Conservation (phyloP, 495 filamentous ascomycete genomes). For the Physcia stellaris region DNA sequence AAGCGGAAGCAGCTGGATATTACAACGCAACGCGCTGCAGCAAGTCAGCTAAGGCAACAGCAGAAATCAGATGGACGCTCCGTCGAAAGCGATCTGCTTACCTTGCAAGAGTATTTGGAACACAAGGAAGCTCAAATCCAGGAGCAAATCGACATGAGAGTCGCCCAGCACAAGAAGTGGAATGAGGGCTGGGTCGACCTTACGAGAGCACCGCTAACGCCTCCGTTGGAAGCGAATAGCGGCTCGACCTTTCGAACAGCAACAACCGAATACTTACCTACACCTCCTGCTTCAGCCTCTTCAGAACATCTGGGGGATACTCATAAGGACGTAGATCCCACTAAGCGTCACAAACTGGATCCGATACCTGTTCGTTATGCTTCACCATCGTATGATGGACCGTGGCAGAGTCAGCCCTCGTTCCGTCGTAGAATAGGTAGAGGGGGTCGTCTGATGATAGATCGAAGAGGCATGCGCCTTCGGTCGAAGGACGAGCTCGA, state of each 20-base stretch:
- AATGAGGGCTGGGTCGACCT: slow-evolving; percentile 73
- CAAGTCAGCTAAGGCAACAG: slow-evolving; percentile 49
- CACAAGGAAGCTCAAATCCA: slow-evolving; percentile 73
- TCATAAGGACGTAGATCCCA: slow-evolving; percentile 18
- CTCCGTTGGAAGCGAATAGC: slow-evolving; percentile 40
- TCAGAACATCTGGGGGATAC: slow-evolving; percentile 43
- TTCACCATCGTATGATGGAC: slow-evolving; percentile 25
- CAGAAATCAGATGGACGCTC: slow-evolving; percentile 56
- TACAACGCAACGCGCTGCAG: slow-evolving; percentile 39
- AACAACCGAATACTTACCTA: slow-evolving; percentile 71
- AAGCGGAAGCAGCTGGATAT: slow-evolving; percentile 52
- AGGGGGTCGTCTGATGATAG: slow-evolving; percentile 67
- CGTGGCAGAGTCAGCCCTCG: slow-evolving; percentile 36
- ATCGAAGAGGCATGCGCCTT: slow-evolving; percentile 45
- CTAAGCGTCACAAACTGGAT: slow-evolving; percentile 24
- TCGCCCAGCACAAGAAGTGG: slow-evolving; percentile 73
- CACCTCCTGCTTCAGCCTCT: slow-evolving; percentile 68
- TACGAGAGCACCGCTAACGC: slow-evolving; percentile 69
- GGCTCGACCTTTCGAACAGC: slow-evolving; percentile 62
- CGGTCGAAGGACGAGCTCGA: slow-evolving; percentile 15
- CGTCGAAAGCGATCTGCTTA: slow-evolving; percentile 60
- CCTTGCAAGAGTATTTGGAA: slow-evolving; percentile 58
- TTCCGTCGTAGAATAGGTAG: slow-evolving; percentile 63
- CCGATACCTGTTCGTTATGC: slow-evolving; percentile 35
- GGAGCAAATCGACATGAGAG: slow-evolving; percentile 64